Base-by-base conservation (phyloP, 176 grass and related monocot genomes). In the Dactylis glomerata region DNA sequence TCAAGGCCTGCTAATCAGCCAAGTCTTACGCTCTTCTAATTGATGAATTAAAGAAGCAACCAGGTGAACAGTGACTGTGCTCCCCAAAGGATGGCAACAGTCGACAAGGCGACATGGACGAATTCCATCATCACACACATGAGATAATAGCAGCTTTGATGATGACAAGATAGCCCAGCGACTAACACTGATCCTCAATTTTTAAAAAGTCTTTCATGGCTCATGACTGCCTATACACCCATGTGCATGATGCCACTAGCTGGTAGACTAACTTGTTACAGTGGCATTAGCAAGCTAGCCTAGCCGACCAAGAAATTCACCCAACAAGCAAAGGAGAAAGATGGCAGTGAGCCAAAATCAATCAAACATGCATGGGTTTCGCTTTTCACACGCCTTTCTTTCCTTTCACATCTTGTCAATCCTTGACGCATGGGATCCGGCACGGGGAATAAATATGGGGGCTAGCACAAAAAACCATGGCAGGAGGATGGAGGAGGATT, bases 381-480 rank as follows among this genome's bases (percentile, higher is more conserved):
- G 76, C 85, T 87, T 91, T 87, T 63, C 68, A 77, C 38, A 67
- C 15, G 20, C 40, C 89, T 87, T 91, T 87, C 85, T 87, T 84
- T 91, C 85, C 46, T 84, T 84, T 91, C 87, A 95, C 87, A 88
- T 90, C 93, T 88, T 92, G 85, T 95, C 93, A 88, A 88, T 26
- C 40, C 63, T 82, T 88, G 77, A 89, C 74, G 34, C 34, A 5
- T 36, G 83, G 76, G 89, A 82, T 80, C 78, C 82, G 64, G 84
- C 87, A 82, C 80, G 79, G 73, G 67, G 83, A 86, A 92, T 90
- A 79, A 83, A 73, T 76, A 79, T 75, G 73, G 83, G 72, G 57
- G 51, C 10, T 77, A 85, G 89, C 77, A 87, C 81, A 90, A 87
- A 90, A 83, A 85, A 87, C 68, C 85, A 87, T 79, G 71, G 54